Percentiles rank a stretch among this genome's conserved stretches.
Evolutionary conservation across 2,329 filamentous ascomycete genomes (phyloP).

Genomic region (Lojkania enalia): DNA sequence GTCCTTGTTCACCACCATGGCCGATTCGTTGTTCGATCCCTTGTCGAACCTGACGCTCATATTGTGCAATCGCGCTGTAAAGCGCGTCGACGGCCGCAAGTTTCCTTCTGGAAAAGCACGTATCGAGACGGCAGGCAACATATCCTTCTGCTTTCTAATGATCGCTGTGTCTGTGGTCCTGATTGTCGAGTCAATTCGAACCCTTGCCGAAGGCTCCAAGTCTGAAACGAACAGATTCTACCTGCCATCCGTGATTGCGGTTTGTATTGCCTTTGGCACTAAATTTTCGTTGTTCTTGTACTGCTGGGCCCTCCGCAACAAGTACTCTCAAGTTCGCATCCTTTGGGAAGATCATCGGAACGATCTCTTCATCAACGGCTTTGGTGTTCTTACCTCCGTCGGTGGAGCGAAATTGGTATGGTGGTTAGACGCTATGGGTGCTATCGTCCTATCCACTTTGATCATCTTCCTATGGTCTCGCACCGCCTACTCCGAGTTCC

Average conservation of each 20-base stretch:
- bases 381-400: constrained; percentile 89
- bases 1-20: constrained; percentile 96
- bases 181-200: constrained; percentile 80
- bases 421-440: constrained; percentile 95
- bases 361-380: constrained; percentile 94
- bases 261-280: constrained; percentile 79
- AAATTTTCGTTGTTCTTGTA: constrained; percentile 86
- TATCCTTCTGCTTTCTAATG: constrained; percentile 96
- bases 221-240: constrained; percentile 66
- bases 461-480: constrained; percentile 81
- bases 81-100: constrained; percentile 78
- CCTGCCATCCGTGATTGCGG: constrained; percentile 81
- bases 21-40: constrained; percentile 92
- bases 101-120: constrained; percentile 93
- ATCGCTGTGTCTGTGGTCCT: constrained; percentile 87
- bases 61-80: constrained; percentile 83
- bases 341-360: constrained; percentile 98
- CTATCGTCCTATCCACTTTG: constrained; percentile 77
- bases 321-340: constrained; percentile 89
- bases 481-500: constrained; percentile 86
- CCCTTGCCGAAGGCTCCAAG: constrained; percentile 61
- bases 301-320: constrained; percentile 87
- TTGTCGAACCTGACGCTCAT: constrained; percentile 87
- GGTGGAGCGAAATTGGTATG: constrained; percentile 84
- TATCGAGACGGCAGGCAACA: constrained; percentile 94